Evolutionary conservation across 176 grass and related monocot genomes (phyloP), one percentile per base, ranked within the genome.

Genomic region (Cenchrus fungigraminus): DNA sequence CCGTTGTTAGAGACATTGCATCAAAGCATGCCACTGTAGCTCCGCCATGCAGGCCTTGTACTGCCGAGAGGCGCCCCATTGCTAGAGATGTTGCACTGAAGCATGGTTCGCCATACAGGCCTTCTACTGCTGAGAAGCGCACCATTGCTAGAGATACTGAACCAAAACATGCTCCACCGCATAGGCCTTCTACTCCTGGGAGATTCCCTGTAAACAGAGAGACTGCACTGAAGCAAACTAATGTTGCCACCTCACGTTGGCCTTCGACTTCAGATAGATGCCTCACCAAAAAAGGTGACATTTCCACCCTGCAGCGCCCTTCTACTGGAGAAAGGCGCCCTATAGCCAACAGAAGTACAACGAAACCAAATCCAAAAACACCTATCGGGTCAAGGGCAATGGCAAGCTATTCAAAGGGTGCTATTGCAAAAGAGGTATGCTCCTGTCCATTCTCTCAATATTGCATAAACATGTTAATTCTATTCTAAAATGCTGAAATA

Each of bases 121-220:
- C 78, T 37, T 87, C 70, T 76, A 82, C 69, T 53, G 37, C 70
- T 12, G 70, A 82, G 40, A 81, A 60, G 74, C 55, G 59, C 20
- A 1, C 76, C 19, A 45, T 68, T 17, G 0, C 45, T 53, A 82
- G 79, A 78, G 57, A 72, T 51, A 68, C 61, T 65, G 65, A 42
- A 50, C 22, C 3, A 6, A 90, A 86, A 72, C 78, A 64, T 82
- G 62, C 82, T 68, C 77, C 32, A 3, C 63, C 64, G 11, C 47
- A 50, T 40, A 83, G 87, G 20, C 84, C 88, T 79, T 70, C 85
- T 87, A 83, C 78, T 31, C 75, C 84, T 72, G 87, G 91, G 76
- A 91, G 78, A 85, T 76, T 62, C 40, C 22, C 79, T 80, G 70
- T 34, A 51, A 63, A 59, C 3, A 90, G 80, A 75, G 86, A 88